Base-by-base conservation (phyloP, 805 yeast species). In the Pichia sporocuriosa region DNA sequence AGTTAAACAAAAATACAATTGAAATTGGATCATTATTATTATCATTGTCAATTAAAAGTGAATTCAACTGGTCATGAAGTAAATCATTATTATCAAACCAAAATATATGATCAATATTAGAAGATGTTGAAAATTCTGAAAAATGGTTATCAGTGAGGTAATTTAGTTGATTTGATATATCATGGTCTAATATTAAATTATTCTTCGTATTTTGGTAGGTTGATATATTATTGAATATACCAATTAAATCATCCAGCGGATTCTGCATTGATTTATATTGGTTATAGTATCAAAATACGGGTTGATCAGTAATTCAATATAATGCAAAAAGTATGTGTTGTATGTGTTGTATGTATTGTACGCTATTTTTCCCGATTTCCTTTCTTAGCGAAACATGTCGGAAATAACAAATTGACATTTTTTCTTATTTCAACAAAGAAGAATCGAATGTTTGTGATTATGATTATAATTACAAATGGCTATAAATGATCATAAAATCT, bases 81-180 rank as follows among this genome's bases (percentile, higher is more conserved):
- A n/a, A n/a, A n/a, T n/a, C n/a, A n/a, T n/a, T 16, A n/a, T 50
- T 54, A 30, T 59, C 58, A 17, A 57, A 48, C 65, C 64, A 62
- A 3, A 59, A 38, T 24, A 60, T 62, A 23, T 51, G 50, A 4
- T 35, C 46, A 9, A 62, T 55, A 11, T 47, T 45, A 15, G 63
- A 52, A 35, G 45, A 32, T 32, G 51, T 44, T 31, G 53, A 46
- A 35, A 62, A 49, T 22, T 50, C 48, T 5, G 55, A 50, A 44
- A 62, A 61, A 12, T 48, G 44, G 15, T 43, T 35, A 6, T 39
- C 20, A 5, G 63, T 51, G 32, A 62, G 38, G 15, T 49, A 45
- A 42, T 62, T 57, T 22, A 62, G 48, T 10, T 44, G 37, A 15
- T 51, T 49, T 12, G 59, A 52, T 12, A 61, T 37, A 15, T 48